These are phyloP conservation scores for Hibiscus tridactylites DNA, from an alignment of 345 rosid genomes.

Conservation along the genomic window DNA sequence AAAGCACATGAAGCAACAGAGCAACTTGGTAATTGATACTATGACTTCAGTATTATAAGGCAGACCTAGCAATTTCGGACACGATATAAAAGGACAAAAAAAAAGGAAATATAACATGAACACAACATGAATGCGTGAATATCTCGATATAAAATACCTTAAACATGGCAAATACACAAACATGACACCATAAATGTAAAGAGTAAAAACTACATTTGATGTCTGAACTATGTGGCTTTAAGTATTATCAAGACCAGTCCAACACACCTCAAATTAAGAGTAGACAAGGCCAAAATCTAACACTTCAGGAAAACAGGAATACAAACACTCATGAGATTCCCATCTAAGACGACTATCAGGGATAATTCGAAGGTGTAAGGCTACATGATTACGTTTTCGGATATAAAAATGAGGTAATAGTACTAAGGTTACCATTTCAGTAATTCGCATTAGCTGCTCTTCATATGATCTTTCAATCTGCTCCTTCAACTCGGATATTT, in stretches of 20 bases:
- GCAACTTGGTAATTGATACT: neutral
- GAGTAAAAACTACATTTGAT: neutral
- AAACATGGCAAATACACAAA: neutral
- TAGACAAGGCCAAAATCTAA: too few relatives aligned
- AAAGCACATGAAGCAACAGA: neutral
- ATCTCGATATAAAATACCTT: neutral
- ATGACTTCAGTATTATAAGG: too few relatives aligned
- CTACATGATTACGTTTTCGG: neutral
- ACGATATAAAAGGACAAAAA: neutral
- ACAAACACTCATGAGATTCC: neutral
- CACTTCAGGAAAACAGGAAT: too few relatives aligned
- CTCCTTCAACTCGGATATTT: slow-evolving; percentile 51
- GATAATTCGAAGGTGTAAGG: neutral
- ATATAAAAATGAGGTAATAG: neutral
- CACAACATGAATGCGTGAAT: neutral
- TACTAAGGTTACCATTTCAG: slow-evolving; percentile 42
- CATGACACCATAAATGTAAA: neutral
- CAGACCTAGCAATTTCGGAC: neutral
- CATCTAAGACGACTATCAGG: neutral
- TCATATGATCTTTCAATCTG: slow-evolving; percentile 56
- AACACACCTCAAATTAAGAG: too few relatives aligned
- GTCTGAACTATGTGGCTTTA: neutral
- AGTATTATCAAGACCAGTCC: too few relatives aligned
- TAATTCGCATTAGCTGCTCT: slow-evolving; percentile 51
- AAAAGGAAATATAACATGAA: neutral